phyloP scores from a whole-genome alignment of 1,284 basidiomycete species.

The Boletus sp. region DNA sequence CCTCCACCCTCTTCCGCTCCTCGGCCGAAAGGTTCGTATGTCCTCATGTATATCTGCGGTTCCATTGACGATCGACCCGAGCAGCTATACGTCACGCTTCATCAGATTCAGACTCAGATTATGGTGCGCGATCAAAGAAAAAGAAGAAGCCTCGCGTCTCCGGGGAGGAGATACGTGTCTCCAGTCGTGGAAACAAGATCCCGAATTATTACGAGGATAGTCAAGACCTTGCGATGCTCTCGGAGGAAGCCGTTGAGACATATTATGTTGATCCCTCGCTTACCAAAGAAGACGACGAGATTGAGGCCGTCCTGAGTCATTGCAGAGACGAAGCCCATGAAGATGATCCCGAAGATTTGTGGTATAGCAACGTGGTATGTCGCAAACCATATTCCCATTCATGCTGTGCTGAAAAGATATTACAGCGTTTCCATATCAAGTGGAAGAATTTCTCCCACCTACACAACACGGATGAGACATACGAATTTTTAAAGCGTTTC shows the following conservation, averaged over 20 bases:
- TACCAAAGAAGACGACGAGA: conserved; percentile 79
- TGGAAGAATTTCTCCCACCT: conserved; percentile 94
- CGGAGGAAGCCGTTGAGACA: conserved; percentile 47
- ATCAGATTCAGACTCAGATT: conserved; percentile 85
- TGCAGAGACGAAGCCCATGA: conserved; percentile 76
- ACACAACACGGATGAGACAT: conserved; percentile 96
- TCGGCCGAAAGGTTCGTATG: conserved; percentile 54
- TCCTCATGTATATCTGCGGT: conserved; percentile 13
- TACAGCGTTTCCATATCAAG: conserved; percentile 90
- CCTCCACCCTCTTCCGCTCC: conserved; percentile 40
- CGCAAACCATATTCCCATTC: background rate
- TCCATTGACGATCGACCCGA: conserved; percentile 38
- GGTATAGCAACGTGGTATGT: conserved; percentile 78
- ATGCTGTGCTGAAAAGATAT: conserved; percentile 5
- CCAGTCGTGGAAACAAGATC: conserved; percentile 75
- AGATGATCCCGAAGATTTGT: conserved; percentile 73
- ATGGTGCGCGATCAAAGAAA: conserved; percentile 81
- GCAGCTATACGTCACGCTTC: conserved; percentile 41
- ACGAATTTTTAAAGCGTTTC: conserved; percentile 92
- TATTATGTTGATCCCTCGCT: conserved; percentile 54
- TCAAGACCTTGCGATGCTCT: conserved; percentile 76
- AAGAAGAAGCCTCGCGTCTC: conserved; percentile 66
- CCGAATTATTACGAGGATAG: conserved; percentile 85
- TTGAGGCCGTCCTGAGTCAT: conserved; percentile 83
- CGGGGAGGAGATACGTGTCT: conserved; percentile 71